Evolutionary conservation across 2,329 filamentous ascomycete species (phyloP).

Genomic region (Coniochaeta pulveracea): DNA sequence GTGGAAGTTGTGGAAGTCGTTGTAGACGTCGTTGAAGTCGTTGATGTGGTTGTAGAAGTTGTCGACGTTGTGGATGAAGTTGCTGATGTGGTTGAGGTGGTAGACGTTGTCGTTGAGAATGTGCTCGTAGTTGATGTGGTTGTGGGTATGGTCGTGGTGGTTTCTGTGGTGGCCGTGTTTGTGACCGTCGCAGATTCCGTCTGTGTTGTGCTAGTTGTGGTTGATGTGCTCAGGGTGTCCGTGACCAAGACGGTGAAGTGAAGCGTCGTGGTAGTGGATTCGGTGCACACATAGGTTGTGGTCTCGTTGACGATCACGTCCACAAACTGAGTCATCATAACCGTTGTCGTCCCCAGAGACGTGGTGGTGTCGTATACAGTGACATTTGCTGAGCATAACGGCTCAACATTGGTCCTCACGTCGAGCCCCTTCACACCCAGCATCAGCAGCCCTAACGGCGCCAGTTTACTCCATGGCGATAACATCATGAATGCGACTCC

Average conservation of each 20-base stretch:
- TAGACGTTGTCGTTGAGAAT: constrained; percentile 11
- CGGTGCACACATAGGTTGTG: constrained; percentile 7
- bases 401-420: constrained; percentile 3
- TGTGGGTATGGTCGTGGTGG: constrained; percentile 8
- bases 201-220: constrained; percentile 8
- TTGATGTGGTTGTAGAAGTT: no score
- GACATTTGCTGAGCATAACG: constrained; percentile 5
- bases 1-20: no score
- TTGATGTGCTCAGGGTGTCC: constrained; percentile 7
- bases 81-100: no score
- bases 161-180: constrained; percentile 7
- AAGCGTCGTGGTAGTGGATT: constrained; percentile 10
- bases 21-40: no score
- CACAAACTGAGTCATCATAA: constrained; percentile 2
- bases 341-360: constrained; percentile 1
- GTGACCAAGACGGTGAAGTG: constrained; percentile 8
- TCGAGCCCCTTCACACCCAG: constrained; percentile 8
- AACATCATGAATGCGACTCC: constrained; percentile 12
- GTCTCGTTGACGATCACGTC: constrained; percentile 8
- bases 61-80: no score
- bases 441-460: constrained; percentile 12
- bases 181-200: constrained; percentile 9
- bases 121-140: constrained; percentile 7
- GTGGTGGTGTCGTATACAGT: constrained; percentile 10
- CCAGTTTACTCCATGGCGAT: constrained; percentile 8